Percentiles rank a stretch among this genome's conserved stretches.
Conservation (phyloP, 2,329 filamentous ascomycete species). For the Nothomitra cinnamomea region DNA sequence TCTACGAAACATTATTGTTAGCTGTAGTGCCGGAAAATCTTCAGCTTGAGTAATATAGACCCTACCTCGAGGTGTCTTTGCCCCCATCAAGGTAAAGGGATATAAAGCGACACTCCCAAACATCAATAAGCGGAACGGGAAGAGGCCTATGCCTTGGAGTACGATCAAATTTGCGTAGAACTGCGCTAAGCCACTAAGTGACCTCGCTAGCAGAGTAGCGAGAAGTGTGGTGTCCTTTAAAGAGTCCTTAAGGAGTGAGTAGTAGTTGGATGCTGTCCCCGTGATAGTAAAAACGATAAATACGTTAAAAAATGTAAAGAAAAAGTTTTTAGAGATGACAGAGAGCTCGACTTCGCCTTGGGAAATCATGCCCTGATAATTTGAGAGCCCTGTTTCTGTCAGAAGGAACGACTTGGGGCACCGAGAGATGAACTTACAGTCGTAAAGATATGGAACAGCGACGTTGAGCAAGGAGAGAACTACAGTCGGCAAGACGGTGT, state of each 20-base stretch:
- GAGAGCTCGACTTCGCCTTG: slow-evolving; percentile 89
- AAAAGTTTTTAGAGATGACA: slow-evolving; percentile 95
- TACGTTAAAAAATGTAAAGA: slow-evolving; percentile 98
- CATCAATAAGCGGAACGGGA: slow-evolving; percentile 81
- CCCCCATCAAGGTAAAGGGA: slow-evolving; percentile 58
- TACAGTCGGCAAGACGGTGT: slow-evolving; percentile 73
- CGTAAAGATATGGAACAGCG: slow-evolving; percentile 83
- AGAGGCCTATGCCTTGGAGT: slow-evolving; percentile 80
- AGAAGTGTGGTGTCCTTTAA: slow-evolving; percentile 66
- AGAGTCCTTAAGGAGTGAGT: slow-evolving; percentile 51
- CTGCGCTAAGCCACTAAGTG: slow-evolving; percentile 54
- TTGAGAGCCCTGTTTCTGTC: slow-evolving; percentile 44
- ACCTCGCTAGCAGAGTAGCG: slow-evolving; percentile 55
- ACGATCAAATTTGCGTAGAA: slow-evolving; percentile 95
- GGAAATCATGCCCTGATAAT: slow-evolving; percentile 86
- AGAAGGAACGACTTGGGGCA: not conserved
- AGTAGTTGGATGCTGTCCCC: slow-evolving; percentile 61
- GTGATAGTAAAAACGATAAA: slow-evolving; percentile 89
- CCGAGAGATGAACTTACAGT: slow-evolving; percentile 36
- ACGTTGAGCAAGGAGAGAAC: slow-evolving; percentile 77
- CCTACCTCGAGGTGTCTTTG: slow-evolving; percentile 61
- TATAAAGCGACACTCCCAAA: slow-evolving; percentile 75
- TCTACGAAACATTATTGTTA: slow-evolving; percentile 29
- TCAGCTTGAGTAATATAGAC: slow-evolving; percentile 1
- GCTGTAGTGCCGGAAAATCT: not conserved